These are phyloP conservation scores for Pythium phragmiticola DNA, from an alignment of 352 stramenopile species.

Conservation along the genomic window DNA sequence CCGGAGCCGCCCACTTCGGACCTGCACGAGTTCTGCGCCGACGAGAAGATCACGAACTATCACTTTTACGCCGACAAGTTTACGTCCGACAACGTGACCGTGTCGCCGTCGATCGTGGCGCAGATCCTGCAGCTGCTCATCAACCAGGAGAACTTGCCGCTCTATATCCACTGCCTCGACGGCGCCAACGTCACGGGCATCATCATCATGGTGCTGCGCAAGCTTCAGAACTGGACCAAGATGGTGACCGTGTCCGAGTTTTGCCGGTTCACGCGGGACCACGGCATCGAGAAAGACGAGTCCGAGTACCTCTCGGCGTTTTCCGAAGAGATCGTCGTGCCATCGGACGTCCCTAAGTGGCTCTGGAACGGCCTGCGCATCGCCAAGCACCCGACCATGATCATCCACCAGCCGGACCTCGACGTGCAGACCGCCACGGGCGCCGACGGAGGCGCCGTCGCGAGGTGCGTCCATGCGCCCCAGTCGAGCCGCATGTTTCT, in stretches of 20 bases:
- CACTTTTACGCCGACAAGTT: conserved; percentile 88
- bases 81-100: conserved; percentile 85
- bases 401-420: conserved; percentile 77
- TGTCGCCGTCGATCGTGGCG: conserved; percentile 65
- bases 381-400: conserved; percentile 85
- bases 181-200: conserved; percentile 86
- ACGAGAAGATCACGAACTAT: conserved; percentile 68
- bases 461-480: conserved; percentile 23
- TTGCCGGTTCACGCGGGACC: conserved; percentile 84
- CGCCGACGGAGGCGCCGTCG: conserved; percentile 32
- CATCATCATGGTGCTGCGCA: conserved; percentile 86
- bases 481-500: background rate
- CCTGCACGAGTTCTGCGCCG: conserved; percentile 65
- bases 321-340: conserved; percentile 83
- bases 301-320: conserved; percentile 81
- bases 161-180: conserved; percentile 89
- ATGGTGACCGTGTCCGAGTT: conserved; percentile 82
- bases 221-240: conserved; percentile 89
- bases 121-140: conserved; percentile 81
- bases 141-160: conserved; percentile 70
- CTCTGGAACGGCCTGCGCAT: conserved; percentile 85
- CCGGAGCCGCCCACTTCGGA: conserved; percentile 78
- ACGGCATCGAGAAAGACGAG: conserved; percentile 86
- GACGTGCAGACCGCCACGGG: conserved; percentile 37
- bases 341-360: conserved; percentile 69